phyloP scores from a whole-genome alignment of 805 yeast genomes.

The Barnettozyma populi region DNA sequence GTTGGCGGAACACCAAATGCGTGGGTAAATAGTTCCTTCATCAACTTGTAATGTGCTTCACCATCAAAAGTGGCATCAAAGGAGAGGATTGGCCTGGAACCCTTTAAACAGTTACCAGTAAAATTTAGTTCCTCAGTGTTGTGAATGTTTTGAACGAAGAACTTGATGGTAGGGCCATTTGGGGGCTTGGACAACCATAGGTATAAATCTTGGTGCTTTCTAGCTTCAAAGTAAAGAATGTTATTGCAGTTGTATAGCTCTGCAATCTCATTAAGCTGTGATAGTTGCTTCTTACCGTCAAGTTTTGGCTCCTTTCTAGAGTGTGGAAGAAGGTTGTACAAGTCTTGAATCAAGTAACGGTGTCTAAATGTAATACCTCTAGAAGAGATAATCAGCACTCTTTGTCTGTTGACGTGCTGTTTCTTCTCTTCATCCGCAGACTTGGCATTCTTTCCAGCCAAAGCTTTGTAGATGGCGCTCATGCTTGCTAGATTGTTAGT shows the following conservation, averaged over 20 bases:
- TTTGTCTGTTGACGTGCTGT: conserved; percentile 75
- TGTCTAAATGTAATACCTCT: conserved; percentile 95
- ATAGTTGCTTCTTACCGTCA: conserved; percentile 85
- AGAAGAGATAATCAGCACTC: conserved; percentile 84
- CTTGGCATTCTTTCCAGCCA: conserved; percentile 41
- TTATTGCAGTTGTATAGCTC: conserved; percentile 97
- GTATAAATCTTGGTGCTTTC: conserved; percentile 93
- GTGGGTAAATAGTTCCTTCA: conserved; percentile 80
- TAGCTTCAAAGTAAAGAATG: conserved; percentile 86
- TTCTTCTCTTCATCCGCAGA: conserved; percentile 34
- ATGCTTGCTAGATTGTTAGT: conserved; percentile 28
- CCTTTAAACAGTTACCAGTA: conserved; percentile 93
- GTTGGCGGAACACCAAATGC: conserved; percentile 93
- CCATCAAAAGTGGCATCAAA: conserved; percentile 78
- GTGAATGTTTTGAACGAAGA: conserved; percentile 90
- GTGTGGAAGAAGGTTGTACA: conserved; percentile 79
- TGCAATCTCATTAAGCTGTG: conserved; percentile 90
- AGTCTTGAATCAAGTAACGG: conserved; percentile 85
- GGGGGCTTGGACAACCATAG: conserved; percentile 96
- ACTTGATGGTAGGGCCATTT: conserved; percentile 94
- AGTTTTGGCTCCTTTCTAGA: conserved; percentile 94
- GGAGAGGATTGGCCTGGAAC: conserved; percentile 89
- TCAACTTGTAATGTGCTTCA: conserved; percentile 60
- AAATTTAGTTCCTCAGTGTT: conserved; percentile 94
- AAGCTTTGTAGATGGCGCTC: conserved; percentile 71